Evolutionary conservation across 768 basidiomycete genomes (phyloP).

Genomic region (Hemileccinum impolitum): DNA sequence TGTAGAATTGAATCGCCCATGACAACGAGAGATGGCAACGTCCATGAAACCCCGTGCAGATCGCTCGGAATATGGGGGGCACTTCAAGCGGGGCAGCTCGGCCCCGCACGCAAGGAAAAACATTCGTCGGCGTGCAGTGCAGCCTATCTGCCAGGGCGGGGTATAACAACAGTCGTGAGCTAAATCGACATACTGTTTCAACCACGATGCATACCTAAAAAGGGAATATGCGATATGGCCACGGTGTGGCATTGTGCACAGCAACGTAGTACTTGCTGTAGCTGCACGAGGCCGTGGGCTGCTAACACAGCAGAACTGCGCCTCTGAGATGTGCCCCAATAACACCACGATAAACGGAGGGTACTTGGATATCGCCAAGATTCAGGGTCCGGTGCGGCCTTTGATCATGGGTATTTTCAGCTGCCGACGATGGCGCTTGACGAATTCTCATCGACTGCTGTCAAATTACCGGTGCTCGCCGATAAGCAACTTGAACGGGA

Average conservation of each 20-base stretch:
- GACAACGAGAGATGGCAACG: constrained; percentile 6
- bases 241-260: constrained; percentile 9
- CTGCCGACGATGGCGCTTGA: background rate
- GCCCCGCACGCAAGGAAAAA: background rate
- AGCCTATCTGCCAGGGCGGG: background rate
- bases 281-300: background rate
- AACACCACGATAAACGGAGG: too few species aligned
- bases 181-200: background rate
- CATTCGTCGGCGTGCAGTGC: background rate
- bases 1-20: background rate
- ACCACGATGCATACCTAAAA: constrained; percentile 11
- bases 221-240: background rate
- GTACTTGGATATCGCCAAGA: constrained; percentile 7
- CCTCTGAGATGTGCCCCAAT: background rate
- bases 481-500: background rate
- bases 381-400: constrained; percentile 6
- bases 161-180: background rate
- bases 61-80: background rate
- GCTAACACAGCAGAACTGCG: constrained; percentile 16
- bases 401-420: constrained; percentile 11
- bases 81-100: background rate
- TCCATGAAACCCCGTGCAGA: constrained; percentile 4
- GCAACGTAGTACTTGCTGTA: constrained; percentile 7
- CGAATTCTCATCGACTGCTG: background rate
- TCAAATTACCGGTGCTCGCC: background rate